These are phyloP conservation scores for Pistacia integerrima DNA, from an alignment of 345 rosid species.

Conservation along the genomic window DNA sequence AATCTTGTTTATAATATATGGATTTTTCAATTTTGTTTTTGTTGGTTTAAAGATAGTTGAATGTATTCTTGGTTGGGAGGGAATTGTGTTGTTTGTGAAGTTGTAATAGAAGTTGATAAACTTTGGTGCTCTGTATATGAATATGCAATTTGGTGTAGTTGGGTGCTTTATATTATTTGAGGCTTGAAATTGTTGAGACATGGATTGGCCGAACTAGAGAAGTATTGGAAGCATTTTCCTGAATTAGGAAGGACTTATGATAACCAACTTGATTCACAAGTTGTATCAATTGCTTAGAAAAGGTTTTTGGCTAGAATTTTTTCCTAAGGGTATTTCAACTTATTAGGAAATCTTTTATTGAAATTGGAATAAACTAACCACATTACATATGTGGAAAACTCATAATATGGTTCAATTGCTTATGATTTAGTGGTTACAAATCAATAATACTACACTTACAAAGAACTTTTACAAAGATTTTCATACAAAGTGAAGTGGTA, in stretches of 20 bases:
- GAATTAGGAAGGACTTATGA: neutral
- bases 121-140: neutral
- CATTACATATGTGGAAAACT: neutral
- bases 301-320: neutral
- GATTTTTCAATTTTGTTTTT: neutral
- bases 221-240: neutral
- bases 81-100: neutral
- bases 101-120: too few species aligned
- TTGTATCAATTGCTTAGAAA: neutral
- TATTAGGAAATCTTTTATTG: neutral
- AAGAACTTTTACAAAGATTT: too few species aligned
- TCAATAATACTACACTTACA: too few species aligned
- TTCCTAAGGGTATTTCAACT: neutral
- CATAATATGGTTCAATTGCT: neutral
- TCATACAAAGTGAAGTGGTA: too few species aligned
- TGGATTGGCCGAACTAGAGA: neutral
- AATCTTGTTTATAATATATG: neutral
- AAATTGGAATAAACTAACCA: neutral
- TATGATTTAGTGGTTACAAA: neutral
- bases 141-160: neutral
- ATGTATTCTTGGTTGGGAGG: neutral
- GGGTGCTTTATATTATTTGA: neutral
- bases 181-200: neutral
- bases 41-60: neutral
- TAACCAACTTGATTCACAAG: neutral